Evolutionary conservation across 768 basidiomycete species (phyloP).

Genomic region (Leccinum aurantiacum): DNA sequence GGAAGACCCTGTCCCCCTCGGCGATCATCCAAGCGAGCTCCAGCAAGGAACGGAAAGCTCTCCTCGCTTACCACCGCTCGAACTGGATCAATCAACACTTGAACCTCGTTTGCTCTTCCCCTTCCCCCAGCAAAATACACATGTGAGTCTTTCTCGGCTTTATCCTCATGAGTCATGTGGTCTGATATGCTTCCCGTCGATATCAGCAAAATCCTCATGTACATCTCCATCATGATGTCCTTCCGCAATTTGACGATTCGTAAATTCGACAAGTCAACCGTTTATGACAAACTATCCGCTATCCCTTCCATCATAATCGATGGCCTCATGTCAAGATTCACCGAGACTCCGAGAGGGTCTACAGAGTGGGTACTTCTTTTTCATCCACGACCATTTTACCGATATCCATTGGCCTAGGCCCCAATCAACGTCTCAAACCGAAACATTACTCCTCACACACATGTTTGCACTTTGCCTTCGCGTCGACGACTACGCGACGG

Average conservation of each 20-base stretch:
- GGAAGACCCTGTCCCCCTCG: conserved; percentile 63
- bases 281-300: no score
- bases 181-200: no score
- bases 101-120: conserved; percentile 35
- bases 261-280: no score
- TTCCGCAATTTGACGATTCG: no score
- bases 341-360: no score
- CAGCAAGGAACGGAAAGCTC: conserved; percentile 47
- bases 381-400: not conserved
- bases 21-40: conserved; percentile 53
- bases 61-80: conserved; percentile 63
- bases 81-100: conserved; percentile 75
- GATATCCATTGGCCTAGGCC: conserved; percentile 30
- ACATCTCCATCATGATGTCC: no score
- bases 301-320: no score
- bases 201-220: no score
- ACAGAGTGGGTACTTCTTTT: not conserved
- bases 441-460: conserved; percentile 72
- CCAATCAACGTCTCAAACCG: conserved; percentile 63
- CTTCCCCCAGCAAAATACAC: conserved; percentile 56
- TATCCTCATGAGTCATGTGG: not conserved
- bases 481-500: conserved; percentile 74
- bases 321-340: no score
- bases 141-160: conserved; percentile 45
- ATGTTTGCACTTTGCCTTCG: conserved; percentile 80